phyloP scores from a whole-genome alignment of 768 basidiomycete genomes.

The Dioszegia crocea region DNA sequence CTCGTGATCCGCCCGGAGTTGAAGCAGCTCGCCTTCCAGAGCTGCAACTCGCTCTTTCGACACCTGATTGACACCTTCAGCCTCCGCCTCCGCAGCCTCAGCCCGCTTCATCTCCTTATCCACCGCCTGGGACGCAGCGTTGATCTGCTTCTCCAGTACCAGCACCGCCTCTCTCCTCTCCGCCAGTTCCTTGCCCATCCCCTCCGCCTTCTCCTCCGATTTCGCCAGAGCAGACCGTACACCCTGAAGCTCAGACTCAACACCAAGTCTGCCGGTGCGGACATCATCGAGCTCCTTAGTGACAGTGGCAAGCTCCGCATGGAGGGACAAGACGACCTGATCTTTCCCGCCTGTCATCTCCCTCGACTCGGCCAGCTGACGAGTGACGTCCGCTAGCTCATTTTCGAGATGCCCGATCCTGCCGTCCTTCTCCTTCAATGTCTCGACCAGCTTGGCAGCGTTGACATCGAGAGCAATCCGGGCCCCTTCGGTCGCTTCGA shows the following conservation, averaged over 20 bases:
- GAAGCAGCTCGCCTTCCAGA: neutral
- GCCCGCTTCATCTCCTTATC: slow-evolving; percentile 1
- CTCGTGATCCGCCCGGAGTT: neutral
- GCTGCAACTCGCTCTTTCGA: neutral
- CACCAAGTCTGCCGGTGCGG: neutral
- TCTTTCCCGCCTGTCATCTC: slow-evolving; percentile 5
- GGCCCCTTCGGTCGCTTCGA: neutral
- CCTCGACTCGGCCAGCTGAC: neutral
- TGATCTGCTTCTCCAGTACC: neutral
- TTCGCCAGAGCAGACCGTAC: neutral
- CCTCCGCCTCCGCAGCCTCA: neutral
- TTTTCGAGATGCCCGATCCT: neutral
- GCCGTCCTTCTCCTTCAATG: neutral
- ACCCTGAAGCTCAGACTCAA: neutral
- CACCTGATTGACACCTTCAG: neutral
- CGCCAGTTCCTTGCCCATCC: neutral
- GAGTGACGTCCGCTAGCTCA: neutral
- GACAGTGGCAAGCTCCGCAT: neutral
- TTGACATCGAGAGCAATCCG: neutral
- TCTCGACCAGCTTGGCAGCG: neutral
- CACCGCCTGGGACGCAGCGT: neutral
- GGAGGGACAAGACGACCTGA: neutral
- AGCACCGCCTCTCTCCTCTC: neutral
- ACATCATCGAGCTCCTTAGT: neutral
- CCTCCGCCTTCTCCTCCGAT: neutral